Base-by-base conservation (phyloP, 768 basidiomycete species). In the Gloeophyllum trabeum region DNA sequence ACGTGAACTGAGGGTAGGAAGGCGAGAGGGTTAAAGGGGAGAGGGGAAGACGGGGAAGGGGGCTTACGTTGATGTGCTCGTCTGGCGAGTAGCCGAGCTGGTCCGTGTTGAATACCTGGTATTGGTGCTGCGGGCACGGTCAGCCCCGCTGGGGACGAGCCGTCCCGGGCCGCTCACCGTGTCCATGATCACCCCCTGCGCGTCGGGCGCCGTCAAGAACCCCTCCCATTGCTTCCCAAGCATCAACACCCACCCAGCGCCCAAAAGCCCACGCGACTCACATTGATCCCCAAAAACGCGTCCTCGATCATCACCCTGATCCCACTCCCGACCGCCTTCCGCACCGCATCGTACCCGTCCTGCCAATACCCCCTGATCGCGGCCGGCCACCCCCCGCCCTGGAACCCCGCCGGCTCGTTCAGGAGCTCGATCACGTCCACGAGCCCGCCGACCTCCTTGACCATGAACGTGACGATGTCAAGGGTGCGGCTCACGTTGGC, bases 251-350 rank as follows among this genome's bases (percentile, higher is more conserved):
- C 38, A 23, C 40, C 37, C 10, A 24, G 24, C 18, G 35, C 16
- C 40, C 13, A 19, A 30, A 47, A 44, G 38, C 23, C 39, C 20
- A 14, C 25, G 28, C 28, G 25, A 53, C 55, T 40, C 48, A 76
- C 75, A 46, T 65, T 49, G 6, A 82, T 72, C 4, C 76, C 77
- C 21, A 76, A 59, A 53, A 84, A 85, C 2, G 75, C 81, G 56
- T 85, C 81, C 4, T 77, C 77, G 47, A 85, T 79, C 73, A 83
- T 80, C 14, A 85, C 67, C 39, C 76, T 64, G 40, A 75, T 57
- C n/a, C 58, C 61, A 5, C 50, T 45, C 2, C 72, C 76, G 1
- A 57, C 70, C 1, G 61, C 70, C 6, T 69, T 54, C 42, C 79
- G 63, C 7, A 85, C 76, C 2, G 65, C 67, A 12, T 61, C 55